phyloP scores from a whole-genome alignment of 83 land plant genomes.

The Picea engelmannii region DNA sequence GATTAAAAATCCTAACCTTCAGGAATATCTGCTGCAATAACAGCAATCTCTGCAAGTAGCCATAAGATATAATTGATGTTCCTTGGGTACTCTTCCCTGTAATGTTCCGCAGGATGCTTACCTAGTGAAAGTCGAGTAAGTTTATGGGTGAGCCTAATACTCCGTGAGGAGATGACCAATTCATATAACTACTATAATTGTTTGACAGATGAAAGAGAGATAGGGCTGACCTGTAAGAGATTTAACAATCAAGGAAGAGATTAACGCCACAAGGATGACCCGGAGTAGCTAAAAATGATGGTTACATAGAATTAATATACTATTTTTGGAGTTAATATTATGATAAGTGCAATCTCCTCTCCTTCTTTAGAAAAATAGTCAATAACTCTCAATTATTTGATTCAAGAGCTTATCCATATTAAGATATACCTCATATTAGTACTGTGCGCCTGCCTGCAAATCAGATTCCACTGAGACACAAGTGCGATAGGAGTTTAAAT shows the following conservation, averaged over 20 bases:
- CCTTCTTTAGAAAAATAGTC: too few species aligned
- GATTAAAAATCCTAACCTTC: constrained; percentile 47
- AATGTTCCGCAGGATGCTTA: constrained; percentile 61
- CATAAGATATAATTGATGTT: constrained; percentile 55
- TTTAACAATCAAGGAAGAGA: constrained; percentile 73
- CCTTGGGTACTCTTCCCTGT: constrained; percentile 60
- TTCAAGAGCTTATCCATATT: not conserved
- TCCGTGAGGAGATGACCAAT: not conserved
- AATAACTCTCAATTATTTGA: too few species aligned
- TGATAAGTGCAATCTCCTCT: too few species aligned
- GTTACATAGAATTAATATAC: too few species aligned
- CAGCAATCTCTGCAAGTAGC: constrained; percentile 75
- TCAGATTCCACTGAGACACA: not conserved
- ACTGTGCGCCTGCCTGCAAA: constrained; percentile 12
- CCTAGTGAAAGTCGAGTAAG: constrained; percentile 27
- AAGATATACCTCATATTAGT: constrained; percentile 7
- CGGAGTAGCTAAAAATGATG: constrained; percentile 49
- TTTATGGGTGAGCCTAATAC: not conserved
- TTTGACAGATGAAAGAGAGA: not conserved
- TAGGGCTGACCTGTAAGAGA: constrained; percentile 61
- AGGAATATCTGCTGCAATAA: constrained; percentile 83
- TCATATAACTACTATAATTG: not conserved
- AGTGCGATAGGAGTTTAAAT: too few species aligned
- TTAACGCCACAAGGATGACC: constrained; percentile 68
- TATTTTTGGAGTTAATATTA: too few species aligned